Conservation (phyloP, 2,329 filamentous ascomycete genomes). For the Exophiala calicioides region DNA sequence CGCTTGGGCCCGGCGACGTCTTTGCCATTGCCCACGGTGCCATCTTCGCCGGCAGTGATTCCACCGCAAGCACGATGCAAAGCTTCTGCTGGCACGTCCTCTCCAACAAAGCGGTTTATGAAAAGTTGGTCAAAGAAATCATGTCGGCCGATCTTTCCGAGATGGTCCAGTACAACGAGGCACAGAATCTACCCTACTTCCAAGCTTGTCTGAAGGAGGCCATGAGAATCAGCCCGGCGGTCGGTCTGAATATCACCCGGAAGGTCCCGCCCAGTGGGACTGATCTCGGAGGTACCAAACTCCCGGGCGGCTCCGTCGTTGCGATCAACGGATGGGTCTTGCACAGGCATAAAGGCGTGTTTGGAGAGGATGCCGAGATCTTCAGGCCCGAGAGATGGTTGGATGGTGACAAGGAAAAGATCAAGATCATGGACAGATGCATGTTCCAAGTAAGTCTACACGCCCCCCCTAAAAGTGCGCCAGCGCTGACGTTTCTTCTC, state of each 20-base stretch:
- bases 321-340: conserved; percentile 42
- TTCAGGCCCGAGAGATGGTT: conserved; percentile 52
- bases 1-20: conserved; percentile 55
- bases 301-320: conserved; percentile 23
- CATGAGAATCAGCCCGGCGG: conserved; percentile 31
- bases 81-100: conserved; percentile 57
- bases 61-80: conserved; percentile 61
- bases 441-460: conserved; percentile 54
- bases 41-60: conserved; percentile 56
- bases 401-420: conserved; percentile 23
- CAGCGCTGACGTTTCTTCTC: not conserved
- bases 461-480: no score
- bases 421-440: conserved; percentile 55
- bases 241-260: conserved; percentile 34
- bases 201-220: conserved; percentile 30
- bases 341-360: conserved; percentile 44
- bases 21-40: conserved; percentile 60
- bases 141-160: conserved; percentile 24
- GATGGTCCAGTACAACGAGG: conserved; percentile 28
- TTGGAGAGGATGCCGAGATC: conserved; percentile 40
- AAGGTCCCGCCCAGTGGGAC: conserved; percentile 29
- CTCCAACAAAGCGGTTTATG: conserved; percentile 47
- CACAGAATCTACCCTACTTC: conserved; percentile 28
- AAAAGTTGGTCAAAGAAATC: conserved; percentile 51
- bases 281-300: conserved; percentile 25